Evolutionary conservation across 2,329 filamentous ascomycete genomes (phyloP), one percentile per base, ranked within the genome.

Genomic region (Aspergillus fructus): DNA sequence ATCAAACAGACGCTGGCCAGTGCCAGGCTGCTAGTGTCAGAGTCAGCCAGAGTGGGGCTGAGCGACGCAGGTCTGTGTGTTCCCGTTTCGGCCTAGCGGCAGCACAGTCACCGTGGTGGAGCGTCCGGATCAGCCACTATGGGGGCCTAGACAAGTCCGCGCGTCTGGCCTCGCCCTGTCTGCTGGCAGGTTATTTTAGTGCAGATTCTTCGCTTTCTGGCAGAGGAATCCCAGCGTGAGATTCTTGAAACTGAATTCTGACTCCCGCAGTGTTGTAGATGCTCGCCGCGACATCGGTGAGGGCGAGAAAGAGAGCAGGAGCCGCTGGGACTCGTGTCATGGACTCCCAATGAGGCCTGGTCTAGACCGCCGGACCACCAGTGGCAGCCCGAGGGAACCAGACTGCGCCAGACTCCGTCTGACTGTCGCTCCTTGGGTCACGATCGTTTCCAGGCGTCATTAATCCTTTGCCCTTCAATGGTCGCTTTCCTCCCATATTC

Each of bases 61-160:
- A 53, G 40, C 37, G 54, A 47, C 23, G 12, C 56, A 58, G 58
- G 61, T 53, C 63, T 57, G 60, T 62, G 63, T 65, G 59, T 59
- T 54, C 58, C 54, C 47, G 46, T 56, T 61, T 57, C 58, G 49
- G 62, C 51, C 59, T 59, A 53, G 40, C 17, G 40, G 15, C n/a
- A 59, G 47, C 60, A 54, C 57, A 58, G 48, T n/a, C 13, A 17
- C 40, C n/a, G 37, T 15, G n/a, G 57, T 54, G 46, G 55, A 59
- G 57, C 53, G 12, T 50, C 59, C 55, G 62, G 43, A 65, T 65
- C 62, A 62, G 60, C 62, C 60, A 64, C 60, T 60, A 62, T 60
- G 50, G 49, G 48, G 60, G 63, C 52, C 63, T 65, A 65, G 63
- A 64, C 60, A 60, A 47, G 59, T 59, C 63, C 55, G 55, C 43